phyloP scores from a whole-genome alignment of 1,139 yeast genomes.

The Saccharomyces hybrid region DNA sequence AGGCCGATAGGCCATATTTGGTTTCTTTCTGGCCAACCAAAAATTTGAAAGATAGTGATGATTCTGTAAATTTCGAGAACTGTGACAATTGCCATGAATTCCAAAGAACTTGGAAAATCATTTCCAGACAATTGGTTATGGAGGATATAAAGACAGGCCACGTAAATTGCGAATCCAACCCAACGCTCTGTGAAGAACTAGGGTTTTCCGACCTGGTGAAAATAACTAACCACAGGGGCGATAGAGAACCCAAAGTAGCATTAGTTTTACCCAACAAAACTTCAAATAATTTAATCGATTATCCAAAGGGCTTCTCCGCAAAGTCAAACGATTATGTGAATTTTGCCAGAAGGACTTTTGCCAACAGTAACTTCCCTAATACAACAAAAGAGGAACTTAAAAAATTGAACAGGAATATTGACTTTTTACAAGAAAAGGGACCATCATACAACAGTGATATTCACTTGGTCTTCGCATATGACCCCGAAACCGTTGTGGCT shows the following conservation, averaged over 20 bases:
- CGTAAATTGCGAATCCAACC: constrained; percentile 48
- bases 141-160: constrained; percentile 46
- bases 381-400: constrained; percentile 22
- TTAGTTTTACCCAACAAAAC: constrained; percentile 36
- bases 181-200: constrained; percentile 44
- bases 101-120: constrained; percentile 49
- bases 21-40: constrained; percentile 60
- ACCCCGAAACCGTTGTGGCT: constrained; percentile 41
- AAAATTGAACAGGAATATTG: constrained; percentile 12
- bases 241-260: constrained; percentile 33
- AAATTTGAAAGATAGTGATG: constrained; percentile 34
- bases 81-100: constrained; percentile 47
- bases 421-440: constrained; percentile 5
- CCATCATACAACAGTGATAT: constrained; percentile 40
- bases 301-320: constrained; percentile 11
- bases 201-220: constrained; percentile 35
- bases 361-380: constrained; percentile 33
- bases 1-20: constrained; percentile 41
- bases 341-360: constrained; percentile 35
- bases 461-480: constrained; percentile 49
- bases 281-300: constrained; percentile 22
- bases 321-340: constrained; percentile 18
- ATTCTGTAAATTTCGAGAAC: constrained; percentile 32
- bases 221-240: constrained; percentile 5
- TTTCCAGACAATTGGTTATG: constrained; percentile 41